Evolutionary conservation across 1,284 basidiomycete genomes (phyloP).

Genomic region (Cutaneotrichosporon cyanovorans): DNA sequence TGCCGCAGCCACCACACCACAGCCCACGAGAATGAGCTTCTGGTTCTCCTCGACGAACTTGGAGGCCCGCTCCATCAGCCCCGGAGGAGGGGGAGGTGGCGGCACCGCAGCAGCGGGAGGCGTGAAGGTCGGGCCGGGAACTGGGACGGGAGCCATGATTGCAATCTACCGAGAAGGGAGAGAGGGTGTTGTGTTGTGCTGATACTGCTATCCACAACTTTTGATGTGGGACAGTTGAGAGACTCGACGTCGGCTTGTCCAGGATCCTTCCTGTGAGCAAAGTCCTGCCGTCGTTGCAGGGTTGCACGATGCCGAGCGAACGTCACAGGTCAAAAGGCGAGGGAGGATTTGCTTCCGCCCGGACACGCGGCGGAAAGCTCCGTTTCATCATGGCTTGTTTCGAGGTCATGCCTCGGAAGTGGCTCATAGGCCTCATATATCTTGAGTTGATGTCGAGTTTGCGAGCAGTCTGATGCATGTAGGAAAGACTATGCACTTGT

Average conservation of each 20-base stretch:
- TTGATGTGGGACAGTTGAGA: too few species aligned
- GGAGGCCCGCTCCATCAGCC: constrained; percentile 33
- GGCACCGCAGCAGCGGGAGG: constrained; percentile 6
- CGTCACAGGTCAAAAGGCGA: not conserved
- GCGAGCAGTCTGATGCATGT: too few species aligned
- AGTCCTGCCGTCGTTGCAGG: too few species aligned
- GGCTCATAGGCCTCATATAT: too few species aligned
- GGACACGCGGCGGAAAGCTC: too few species aligned
- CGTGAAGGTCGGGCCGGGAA: constrained; percentile 4
- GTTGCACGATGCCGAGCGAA: not conserved
- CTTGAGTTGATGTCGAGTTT: too few species aligned
- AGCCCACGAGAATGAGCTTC: constrained; percentile 44
- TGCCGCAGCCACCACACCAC: constrained; percentile 64
- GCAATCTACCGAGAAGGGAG: not conserved
- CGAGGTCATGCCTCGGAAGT: too few species aligned
- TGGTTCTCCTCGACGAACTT: constrained; percentile 45
- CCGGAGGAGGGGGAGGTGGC: constrained; percentile 12
- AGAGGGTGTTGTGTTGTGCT: not conserved
- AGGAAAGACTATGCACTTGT: too few species aligned
- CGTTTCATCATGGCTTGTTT: too few species aligned
- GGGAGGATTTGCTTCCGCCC: not conserved
- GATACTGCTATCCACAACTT: too few species aligned
- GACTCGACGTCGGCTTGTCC: too few species aligned
- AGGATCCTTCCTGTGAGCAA: not conserved
- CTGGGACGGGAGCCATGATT: constrained; percentile 18